phyloP scores from a whole-genome alignment of 208 protist species.

The Herpetomonas samuelpessoai region DNA sequence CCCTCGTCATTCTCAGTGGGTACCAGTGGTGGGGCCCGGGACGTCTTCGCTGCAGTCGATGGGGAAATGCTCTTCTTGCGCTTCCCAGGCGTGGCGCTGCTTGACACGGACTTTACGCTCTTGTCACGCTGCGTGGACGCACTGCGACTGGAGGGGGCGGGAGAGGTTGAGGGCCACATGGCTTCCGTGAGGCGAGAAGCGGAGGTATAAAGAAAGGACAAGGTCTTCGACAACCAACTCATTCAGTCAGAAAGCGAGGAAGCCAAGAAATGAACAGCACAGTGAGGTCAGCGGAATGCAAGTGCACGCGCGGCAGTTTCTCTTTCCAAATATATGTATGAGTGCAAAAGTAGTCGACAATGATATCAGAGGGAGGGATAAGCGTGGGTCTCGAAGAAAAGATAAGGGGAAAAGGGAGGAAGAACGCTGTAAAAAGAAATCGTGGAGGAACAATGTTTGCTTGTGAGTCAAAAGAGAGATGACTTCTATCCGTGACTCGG shows the following conservation, averaged over 20 bases:
- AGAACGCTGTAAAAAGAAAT: not conserved
- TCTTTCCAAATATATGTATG: too few relatives aligned
- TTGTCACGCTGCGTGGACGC: conserved; percentile 11
- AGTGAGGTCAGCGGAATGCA: too few relatives aligned
- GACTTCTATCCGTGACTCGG: not conserved
- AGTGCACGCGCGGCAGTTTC: too few relatives aligned
- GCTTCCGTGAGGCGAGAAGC: not conserved
- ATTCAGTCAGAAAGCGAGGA: not conserved
- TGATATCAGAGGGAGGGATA: too few relatives aligned
- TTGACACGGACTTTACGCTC: not conserved
- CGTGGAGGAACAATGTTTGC: not conserved
- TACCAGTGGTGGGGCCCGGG: not conserved
- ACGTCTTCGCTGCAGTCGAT: not conserved
- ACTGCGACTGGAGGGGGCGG: not conserved
- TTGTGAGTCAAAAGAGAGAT: not conserved
- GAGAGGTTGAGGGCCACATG: not conserved
- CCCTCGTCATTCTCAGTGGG: not conserved
- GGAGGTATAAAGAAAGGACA: not conserved
- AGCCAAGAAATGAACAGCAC: too few relatives aligned
- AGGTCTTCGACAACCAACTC: not conserved
- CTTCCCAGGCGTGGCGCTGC: not conserved
- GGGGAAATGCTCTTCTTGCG: not conserved
- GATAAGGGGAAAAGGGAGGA: not conserved
- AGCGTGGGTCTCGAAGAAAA: not conserved
- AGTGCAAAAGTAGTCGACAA: too few relatives aligned